Percentiles rank a stretch among this genome's conserved stretches.
Evolutionary conservation across 106 monocot species (phyloP).

Genomic region (Acorus gramineus): DNA sequence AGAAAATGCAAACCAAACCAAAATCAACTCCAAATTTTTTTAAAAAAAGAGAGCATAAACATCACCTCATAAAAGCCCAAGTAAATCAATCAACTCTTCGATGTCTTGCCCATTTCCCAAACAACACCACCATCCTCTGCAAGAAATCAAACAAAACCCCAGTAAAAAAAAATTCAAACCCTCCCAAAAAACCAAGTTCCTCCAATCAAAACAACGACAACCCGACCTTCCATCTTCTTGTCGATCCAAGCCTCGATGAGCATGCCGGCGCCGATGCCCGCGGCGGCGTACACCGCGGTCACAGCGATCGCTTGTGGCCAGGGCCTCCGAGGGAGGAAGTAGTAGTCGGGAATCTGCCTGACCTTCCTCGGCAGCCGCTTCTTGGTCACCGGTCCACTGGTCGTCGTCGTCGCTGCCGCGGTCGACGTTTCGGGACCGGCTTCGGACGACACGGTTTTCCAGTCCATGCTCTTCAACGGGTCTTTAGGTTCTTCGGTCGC

Average conservation of each 20-base stretch:
- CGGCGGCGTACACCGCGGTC: slow-evolving; percentile 51
- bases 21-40: too few species aligned
- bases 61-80: too few species aligned
- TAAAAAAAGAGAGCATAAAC: too few species aligned
- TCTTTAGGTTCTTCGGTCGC: slow-evolving; percentile 58
- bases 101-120: slow-evolving; percentile 15
- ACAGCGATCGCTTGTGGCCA: slow-evolving; percentile 45
- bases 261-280: slow-evolving; percentile 90
- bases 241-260: slow-evolving; percentile 77
- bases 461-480: slow-evolving; percentile 65
- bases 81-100: too few species aligned
- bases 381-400: slow-evolving; percentile 27
- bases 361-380: slow-evolving; percentile 67
- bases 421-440: slow-evolving; percentile 5
- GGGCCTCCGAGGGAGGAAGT: slow-evolving; percentile 66
- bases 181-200: neutral
- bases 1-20: too few species aligned
- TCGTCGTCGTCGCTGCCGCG: slow-evolving; percentile 11
- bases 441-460: slow-evolving; percentile 39
- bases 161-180: neutral
- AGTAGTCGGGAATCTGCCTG: slow-evolving; percentile 82
- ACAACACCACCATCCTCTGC: slow-evolving; percentile 31
- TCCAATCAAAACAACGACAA: neutral
- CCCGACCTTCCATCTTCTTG: slow-evolving; percentile 65
- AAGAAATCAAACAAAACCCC: neutral